Base-by-base conservation (phyloP, 2,329 filamentous ascomycete genomes). In the Penicillium sp. region DNA sequence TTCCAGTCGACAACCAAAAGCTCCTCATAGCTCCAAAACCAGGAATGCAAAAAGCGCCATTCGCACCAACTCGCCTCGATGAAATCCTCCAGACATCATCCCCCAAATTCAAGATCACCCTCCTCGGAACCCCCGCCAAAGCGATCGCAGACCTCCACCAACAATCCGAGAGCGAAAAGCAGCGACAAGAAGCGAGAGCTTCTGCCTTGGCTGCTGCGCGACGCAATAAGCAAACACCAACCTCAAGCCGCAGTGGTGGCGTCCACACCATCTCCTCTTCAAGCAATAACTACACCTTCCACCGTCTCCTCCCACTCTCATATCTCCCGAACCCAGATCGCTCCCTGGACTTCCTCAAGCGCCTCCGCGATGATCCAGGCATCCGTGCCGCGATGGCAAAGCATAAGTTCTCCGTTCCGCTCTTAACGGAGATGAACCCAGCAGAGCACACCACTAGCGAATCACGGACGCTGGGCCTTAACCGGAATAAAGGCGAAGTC, bases 401-500 rank as follows among this genome's bases (percentile, higher is more conserved):
- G 64, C 92, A 96, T 77, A 83, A 86, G 59, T 97, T 96, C 77
- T 84, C 82, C 18, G 94, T 99, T 1, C 88, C 88, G 0, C 74
- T 97, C 3, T 80, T 99, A 24, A 97, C 92, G 0, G 94, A 99
- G 75, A 97, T 99, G 93, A 89, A 99, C 65, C 94, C 94, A 0
- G 81, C 87, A 0, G 82, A 87, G 61, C 86, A 97, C 72, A 97
- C 92, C 0, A 89, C 84, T 3, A 88, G 90, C 66, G 88, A 94
- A n/a, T 86, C 86, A 46, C 83, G 90, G 42, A 92, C 90, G 1
- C 75, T 97, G 0, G 94, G 94, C 0, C 72, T 97, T 39, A 99
- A 99, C 69, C 81, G 91, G 10, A 97, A 97, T 68, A 75, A 80
- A 3, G 94, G 94, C 56, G 88, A 96, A 72, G 90, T 91, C 1